Evolutionary conservation across 768 basidiomycete species (phyloP), one percentile per base, ranked within the genome.

Genomic region (Lentinula lateritia): DNA sequence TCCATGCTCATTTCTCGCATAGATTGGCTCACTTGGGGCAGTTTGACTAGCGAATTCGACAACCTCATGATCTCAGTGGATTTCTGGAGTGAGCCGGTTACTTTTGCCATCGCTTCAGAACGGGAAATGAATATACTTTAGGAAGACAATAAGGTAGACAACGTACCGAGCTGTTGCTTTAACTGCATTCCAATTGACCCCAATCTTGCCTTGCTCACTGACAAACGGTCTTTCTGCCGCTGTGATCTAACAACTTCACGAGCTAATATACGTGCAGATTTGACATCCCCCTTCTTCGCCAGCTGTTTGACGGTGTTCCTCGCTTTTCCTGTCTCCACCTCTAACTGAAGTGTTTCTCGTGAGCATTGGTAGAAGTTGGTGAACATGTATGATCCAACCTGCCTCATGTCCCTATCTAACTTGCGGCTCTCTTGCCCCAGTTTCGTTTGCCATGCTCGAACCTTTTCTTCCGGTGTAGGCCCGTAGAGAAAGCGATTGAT

Each of bases 1-100:
- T 99, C 97, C 89, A 95, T 93, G 67, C 90, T 93, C 94, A 99
- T 95, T 69, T 97, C 91, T 39, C 94, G 85, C 97, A 99, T 99
- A 0, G 85, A 84, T 64, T 86, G 88, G 74, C 89, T 90, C 52
- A 98, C 85, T 72, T 98, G 94, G 16, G 97, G 97, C 15, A 99
- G 80, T 68, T 88, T 95, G 65, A 98, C 79, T 52, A 98, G 82
- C 32, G 89, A 77, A 75, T 96, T 98, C n/a, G 95, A 95, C 45
- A 95, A 80, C 75, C 91, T 98, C 95, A 99, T 98, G 63, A 98
- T 98, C 72, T 98, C 95, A 1, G 96, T 95, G 6, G 95, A 97
- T 74, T 95, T 97, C 75, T 98, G 96, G 63, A 99, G 78, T 6
- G 95, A 86, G n/a, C 97, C 97, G 8, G 97, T 98, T 43, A 98